Percentiles rank a stretch among this genome's conserved stretches.
phyloP scores from a whole-genome alignment of 2,329 filamentous ascomycete genomes.

The Thelonectria olida region DNA sequence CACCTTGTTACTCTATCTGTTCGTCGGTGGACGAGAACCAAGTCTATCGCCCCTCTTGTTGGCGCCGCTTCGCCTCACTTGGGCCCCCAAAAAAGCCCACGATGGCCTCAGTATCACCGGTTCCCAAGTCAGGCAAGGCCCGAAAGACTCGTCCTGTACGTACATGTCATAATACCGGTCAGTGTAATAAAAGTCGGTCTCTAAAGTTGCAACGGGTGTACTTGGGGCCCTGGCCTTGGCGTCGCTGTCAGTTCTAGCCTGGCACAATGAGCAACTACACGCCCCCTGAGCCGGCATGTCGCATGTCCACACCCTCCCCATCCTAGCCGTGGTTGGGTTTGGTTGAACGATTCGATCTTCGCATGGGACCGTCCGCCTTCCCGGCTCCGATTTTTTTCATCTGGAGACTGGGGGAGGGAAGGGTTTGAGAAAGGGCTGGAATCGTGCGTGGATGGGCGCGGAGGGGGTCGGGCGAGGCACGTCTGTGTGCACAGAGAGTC shows the following conservation, averaged over 20 bases:
- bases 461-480: constrained; percentile 22
- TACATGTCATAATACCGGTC: constrained; percentile 36
- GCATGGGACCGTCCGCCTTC: constrained; percentile 36
- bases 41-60: constrained; percentile 2
- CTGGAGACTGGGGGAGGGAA: constrained; percentile 26
- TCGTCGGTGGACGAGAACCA: not conserved
- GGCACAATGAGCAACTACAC: constrained; percentile 23
- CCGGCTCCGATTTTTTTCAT: constrained; percentile 39
- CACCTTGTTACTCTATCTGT: not conserved
- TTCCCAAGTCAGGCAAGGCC: constrained; percentile 21
- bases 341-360: constrained; percentile 40
- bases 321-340: constrained; percentile 17
- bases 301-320: constrained; percentile 13
- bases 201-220: constrained; percentile 15
- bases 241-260: constrained; percentile 30
- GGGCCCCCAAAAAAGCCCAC: constrained; percentile 18
- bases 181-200: constrained; percentile 27
- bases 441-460: constrained; percentile 8
- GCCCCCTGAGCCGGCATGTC: constrained; percentile 20
- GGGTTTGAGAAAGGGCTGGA: constrained; percentile 24
- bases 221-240: constrained; percentile 29
- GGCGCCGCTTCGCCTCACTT: constrained; percentile 19
- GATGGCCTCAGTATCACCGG: constrained; percentile 31
- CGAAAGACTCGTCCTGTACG: constrained; percentile 15
- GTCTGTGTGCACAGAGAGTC: not conserved